A percentile compares a stretch with the other conserved stretches of the same genome.
Evolutionary conservation across 2,329 filamentous ascomycete genomes (phyloP).

Genomic region (Uncinocarpus reesii): DNA sequence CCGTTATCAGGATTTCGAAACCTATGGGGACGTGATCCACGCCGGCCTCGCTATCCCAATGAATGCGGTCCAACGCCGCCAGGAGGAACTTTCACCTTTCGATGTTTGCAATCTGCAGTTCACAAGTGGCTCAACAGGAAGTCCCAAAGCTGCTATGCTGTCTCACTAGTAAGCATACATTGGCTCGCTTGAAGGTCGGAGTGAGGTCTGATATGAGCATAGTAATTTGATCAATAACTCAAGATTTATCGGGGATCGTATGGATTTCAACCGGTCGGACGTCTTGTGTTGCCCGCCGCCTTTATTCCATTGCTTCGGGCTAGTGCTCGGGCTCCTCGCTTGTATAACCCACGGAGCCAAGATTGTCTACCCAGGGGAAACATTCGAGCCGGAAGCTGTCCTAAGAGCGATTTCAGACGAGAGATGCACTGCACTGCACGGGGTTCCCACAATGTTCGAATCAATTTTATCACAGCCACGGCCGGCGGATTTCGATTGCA

Average conservation of each 20-base stretch:
- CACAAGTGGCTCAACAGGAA: slow-evolving; percentile 63
- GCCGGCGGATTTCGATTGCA: slow-evolving; percentile 39
- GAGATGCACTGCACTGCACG: slow-evolving; percentile 63
- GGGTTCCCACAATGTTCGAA: slow-evolving; percentile 78
- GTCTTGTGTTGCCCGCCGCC: slow-evolving; percentile 72
- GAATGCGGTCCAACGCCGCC: slow-evolving; percentile 44
- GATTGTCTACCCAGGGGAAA: slow-evolving; percentile 64
- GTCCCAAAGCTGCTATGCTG: slow-evolving; percentile 64
- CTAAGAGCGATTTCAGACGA: slow-evolving; percentile 57
- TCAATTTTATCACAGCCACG: slow-evolving; percentile 45
- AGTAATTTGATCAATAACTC: slow-evolving; percentile 50
- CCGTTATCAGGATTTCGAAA: slow-evolving; percentile 45
- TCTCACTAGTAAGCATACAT: slow-evolving; percentile 51
- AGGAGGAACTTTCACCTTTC: slow-evolving; percentile 49
- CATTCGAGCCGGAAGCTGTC: slow-evolving; percentile 59
- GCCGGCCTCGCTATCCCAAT: slow-evolving; percentile 42
- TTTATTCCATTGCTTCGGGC: slow-evolving; percentile 76
- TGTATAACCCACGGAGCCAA: slow-evolving; percentile 64
- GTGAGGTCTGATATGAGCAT: neutral
- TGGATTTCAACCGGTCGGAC: slow-evolving; percentile 57
- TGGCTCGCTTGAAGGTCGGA: neutral
- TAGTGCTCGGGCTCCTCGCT: slow-evolving; percentile 65
- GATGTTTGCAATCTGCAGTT: slow-evolving; percentile 67
- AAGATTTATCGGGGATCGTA: slow-evolving; percentile 62
- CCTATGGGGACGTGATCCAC: slow-evolving; percentile 50